Base-by-base conservation (phyloP, 1,139 yeast genomes). In the Saccharomycopsis hybrid region DNA sequence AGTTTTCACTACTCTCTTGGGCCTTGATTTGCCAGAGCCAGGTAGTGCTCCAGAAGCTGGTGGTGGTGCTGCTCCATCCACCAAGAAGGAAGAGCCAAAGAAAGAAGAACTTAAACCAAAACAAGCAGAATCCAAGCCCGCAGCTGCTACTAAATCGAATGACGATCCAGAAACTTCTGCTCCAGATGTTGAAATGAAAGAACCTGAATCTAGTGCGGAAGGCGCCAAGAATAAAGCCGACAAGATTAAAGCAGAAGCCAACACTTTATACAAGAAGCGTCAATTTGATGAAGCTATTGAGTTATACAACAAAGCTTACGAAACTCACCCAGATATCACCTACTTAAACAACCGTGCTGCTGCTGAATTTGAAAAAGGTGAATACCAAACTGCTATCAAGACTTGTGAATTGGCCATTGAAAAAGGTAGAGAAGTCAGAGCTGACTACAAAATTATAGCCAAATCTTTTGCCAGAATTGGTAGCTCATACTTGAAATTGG, bases 301-400 rank as follows among this genome's bases (percentile, higher is more conserved):
- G 52, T 74, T 80, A 56, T 94, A 94, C 71, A 74, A 85, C 62
- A 76, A 81, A 62, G 99, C 99, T 2, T 94, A 92, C 87, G 85
- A 82, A 43, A 66, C 82, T 33, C 71, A 74, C 69, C 77, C 82
- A 63, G 98, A 94, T 63, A 87, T 92, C 62, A 92, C 98, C 1
- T 94, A 85, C 67, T 75, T 94, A 65, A 94, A 92, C 73, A 94
- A 94, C 74, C 81, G 95, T 63, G 94, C 98, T 37, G 98, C 99
- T 50, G 98, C 98, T 31, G 96, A 92, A 68, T 92, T 70, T 62
- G 99, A 94, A 70, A 89, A 90, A 68, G 96, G 95, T 54, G 97
- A 89, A 62, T 87, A 78, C 61, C 95, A 88, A 53, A 70, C 82
- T 13, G 90, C 96, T 39, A 85, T 92, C 57, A 69, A 74, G 52